These are phyloP conservation scores for Parachaetomium inaequale DNA, from an alignment of 495 filamentous ascomycete species.

Conservation along the genomic window DNA sequence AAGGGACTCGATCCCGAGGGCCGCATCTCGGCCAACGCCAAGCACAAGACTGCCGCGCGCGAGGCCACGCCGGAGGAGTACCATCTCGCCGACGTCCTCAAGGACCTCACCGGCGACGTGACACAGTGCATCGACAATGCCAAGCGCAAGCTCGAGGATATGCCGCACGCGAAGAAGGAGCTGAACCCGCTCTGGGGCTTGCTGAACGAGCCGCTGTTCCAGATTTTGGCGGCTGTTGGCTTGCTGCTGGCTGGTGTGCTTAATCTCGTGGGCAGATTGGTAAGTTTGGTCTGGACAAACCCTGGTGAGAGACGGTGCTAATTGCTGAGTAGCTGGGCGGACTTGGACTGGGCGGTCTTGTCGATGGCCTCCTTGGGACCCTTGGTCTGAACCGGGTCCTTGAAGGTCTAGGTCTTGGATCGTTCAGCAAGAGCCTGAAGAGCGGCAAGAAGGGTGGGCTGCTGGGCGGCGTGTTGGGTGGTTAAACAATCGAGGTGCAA, in stretches of 20 bases:
- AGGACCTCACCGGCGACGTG: constrained; percentile 63
- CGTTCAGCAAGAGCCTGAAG: constrained; percentile 46
- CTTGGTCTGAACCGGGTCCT: constrained; percentile 78
- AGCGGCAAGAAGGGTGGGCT: constrained; percentile 37
- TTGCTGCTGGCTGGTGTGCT: constrained; percentile 79
- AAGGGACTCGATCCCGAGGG: constrained; percentile 89
- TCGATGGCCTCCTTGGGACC: constrained; percentile 75
- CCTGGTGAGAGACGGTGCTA: constrained; percentile 6
- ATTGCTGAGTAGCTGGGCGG: constrained; percentile 55
- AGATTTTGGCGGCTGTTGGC: constrained; percentile 90
- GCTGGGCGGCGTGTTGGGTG: constrained; percentile 30
- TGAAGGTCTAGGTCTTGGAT: constrained; percentile 66
- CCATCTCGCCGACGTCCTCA: constrained; percentile 75
- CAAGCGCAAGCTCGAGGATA: constrained; percentile 79
- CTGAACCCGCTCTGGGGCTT: constrained; percentile 85
- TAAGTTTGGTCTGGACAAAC: constrained; percentile 23
- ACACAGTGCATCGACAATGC: constrained; percentile 79
- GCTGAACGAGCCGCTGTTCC: constrained; percentile 79
- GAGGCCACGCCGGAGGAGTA: constrained; percentile 88
- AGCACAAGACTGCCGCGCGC: constrained; percentile 71
- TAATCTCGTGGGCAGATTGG: constrained; percentile 68
- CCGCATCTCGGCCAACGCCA: constrained; percentile 77
- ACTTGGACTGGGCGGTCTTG: constrained; percentile 77
- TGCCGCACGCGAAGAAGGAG: constrained; percentile 93
- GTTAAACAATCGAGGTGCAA: neutral